Base-by-base conservation (phyloP, 1,284 basidiomycete species). In the Puccinia novopanici region DNA sequence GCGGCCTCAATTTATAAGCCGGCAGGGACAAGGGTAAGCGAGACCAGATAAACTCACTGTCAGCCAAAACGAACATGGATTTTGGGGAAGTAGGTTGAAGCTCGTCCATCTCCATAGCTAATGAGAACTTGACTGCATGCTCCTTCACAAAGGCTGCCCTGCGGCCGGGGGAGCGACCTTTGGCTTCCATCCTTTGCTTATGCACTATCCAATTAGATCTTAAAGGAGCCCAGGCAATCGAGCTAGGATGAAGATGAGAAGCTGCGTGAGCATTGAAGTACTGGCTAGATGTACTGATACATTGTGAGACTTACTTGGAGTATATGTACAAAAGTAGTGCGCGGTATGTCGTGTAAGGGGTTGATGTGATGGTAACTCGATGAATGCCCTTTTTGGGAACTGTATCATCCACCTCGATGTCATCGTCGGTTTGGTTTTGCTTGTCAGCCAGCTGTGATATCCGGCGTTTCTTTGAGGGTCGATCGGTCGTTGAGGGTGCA, bases 281-380 rank as follows among this genome's bases (percentile, higher is more conserved):
- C 30, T 42, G 3, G 24, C 34, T 40, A 17, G 17, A 54, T 24
- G 24, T 27, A 67, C 5, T 48, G 1, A 27, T 42, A 71, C 15
- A 37, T 34, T 37, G 10, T 17, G 40, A 37, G 34, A 59, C 67
- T 79, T 24, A 79, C 77, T 79, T 79, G 30, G 77, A 71, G 42
- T 79, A 79, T n/a, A 79, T 79, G 30, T 79, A 79, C 22, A 73
- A 45, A 13, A 79, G 57, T n/a, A 73, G 71, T n/a, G 68, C 77
- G 22, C 77, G 67, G 45, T 79, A 79, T 3, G 77, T 79, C 24
- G 77, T 79, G n/a, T 79, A 79, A 34, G 77, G 67, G 61, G 77
- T 72, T 3, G 77, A 71, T 17, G 77, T 72, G 57, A 79, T 79
- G 6, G 54, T 57, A 34, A 79, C 54, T 50, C 57, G 67, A 59